Percentiles rank a stretch among this genome's conserved stretches.
Conservation (phyloP, 2,329 filamentous ascomycete genomes). For the Aspergillus sp. region DNA sequence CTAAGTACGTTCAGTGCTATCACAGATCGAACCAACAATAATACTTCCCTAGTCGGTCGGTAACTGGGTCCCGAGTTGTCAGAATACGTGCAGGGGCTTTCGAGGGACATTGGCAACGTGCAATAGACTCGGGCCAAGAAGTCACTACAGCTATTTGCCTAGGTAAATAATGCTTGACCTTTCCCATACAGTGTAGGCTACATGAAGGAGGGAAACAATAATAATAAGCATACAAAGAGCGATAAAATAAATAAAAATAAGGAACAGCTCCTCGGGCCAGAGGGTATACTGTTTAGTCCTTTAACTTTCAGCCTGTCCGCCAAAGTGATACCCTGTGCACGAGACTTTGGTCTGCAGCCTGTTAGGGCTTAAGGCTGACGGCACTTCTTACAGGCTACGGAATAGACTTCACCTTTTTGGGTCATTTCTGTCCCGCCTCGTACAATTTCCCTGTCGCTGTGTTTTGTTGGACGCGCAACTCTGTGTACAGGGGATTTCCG, state of each 20-base stretch:
- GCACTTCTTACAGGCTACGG: slow-evolving; percentile 15
- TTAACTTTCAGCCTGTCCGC: too few species aligned
- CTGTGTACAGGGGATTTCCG: background rate
- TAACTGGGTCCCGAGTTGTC: background rate
- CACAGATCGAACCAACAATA: background rate
- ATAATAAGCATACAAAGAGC: too few species aligned
- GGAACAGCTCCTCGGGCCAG: too few species aligned
- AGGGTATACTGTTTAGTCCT: too few species aligned
- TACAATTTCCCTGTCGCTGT: background rate
- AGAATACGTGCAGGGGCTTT: background rate
- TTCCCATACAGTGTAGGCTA: background rate
- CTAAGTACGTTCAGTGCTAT: too few species aligned
- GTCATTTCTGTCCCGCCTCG: background rate
- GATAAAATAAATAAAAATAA: too few species aligned
- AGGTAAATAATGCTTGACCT: slow-evolving; percentile 22
- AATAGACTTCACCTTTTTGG: slow-evolving; percentile 9
- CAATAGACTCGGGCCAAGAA: slow-evolving; percentile 13
- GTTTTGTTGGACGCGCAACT: background rate
- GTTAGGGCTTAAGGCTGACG: slow-evolving; percentile 40
- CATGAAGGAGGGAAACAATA: too few species aligned
- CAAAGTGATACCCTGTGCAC: slow-evolving; percentile 7
- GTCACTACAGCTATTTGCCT: slow-evolving; percentile 9
- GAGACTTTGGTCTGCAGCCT: slow-evolving; percentile 28
- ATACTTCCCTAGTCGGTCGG: background rate
- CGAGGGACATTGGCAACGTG: background rate